These are phyloP conservation scores for Colletotrichum sp. DNA, from an alignment of 2,329 filamentous ascomycete genomes.

Conservation along the genomic window DNA sequence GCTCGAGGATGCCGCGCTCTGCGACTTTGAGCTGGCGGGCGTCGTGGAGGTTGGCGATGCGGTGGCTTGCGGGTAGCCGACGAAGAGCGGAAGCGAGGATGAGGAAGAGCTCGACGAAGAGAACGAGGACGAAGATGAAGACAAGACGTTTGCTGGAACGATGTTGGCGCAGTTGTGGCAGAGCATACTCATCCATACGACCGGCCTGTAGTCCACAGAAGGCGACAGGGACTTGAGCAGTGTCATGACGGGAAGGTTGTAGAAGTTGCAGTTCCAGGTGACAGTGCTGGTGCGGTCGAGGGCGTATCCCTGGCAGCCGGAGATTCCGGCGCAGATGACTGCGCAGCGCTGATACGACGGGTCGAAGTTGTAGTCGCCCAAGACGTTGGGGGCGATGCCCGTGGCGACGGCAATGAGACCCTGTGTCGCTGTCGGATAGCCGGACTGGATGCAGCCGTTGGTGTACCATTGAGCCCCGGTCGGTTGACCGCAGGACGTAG, in stretches of 20 bases:
- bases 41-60: not conserved
- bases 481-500: not conserved
- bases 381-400: not conserved
- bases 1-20: not conserved
- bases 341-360: constrained; percentile 1
- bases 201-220: not conserved
- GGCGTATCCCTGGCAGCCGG: constrained; percentile 4
- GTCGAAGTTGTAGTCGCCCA: constrained; percentile 3
- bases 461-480: not conserved
- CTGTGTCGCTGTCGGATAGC: not conserved
- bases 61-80: not conserved
- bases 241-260: not conserved
- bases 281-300: not conserved
- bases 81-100: not conserved
- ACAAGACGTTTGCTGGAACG: not conserved
- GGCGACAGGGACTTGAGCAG: not conserved
- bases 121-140: not conserved
- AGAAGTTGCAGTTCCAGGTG: not conserved
- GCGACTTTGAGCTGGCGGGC: not conserved
- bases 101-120: not conserved
- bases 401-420: constrained; percentile 1
- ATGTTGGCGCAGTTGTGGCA: not conserved
- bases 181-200: constrained; percentile 4
- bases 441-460: constrained; percentile 7
- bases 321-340: not conserved